Percentiles rank a stretch among this genome's conserved stretches.
Conservation (phyloP, 2,329 filamentous ascomycete species). For the Aspergillus neoniger region DNA sequence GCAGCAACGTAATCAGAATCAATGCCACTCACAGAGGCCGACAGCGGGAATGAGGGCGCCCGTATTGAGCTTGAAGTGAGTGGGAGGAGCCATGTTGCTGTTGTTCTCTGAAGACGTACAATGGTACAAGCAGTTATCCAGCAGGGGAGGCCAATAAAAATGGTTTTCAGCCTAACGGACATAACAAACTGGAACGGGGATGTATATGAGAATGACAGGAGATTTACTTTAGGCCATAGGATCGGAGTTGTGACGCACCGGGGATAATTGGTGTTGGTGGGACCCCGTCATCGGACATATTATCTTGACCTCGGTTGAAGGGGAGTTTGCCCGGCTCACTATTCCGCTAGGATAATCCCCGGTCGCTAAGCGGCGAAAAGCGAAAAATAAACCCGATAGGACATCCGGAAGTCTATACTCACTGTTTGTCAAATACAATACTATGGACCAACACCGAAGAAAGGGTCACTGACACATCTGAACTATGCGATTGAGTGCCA, state of each 20-base stretch:
- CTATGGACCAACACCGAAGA: too few species aligned
- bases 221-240: background rate
- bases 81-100: background rate
- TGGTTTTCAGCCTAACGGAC: background rate
- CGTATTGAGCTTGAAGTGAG: constrained; percentile 35
- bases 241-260: background rate
- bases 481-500: too few species aligned
- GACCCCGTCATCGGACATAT: background rate
- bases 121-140: background rate
- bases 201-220: too few species aligned
- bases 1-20: background rate
- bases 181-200: background rate
- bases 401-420: too few species aligned
- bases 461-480: too few species aligned
- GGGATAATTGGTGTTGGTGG: background rate
- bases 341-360: too few species aligned
- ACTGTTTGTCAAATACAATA: too few species aligned
- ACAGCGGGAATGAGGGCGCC: constrained; percentile 43
- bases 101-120: background rate
- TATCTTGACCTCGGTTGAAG: background rate
- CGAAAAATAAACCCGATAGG: too few species aligned
- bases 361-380: too few species aligned
- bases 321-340: background rate
- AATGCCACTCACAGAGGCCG: constrained; percentile 27
- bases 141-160: background rate